phyloP scores from a whole-genome alignment of 345 rosid species.

The Eucalyptus sp. region DNA sequence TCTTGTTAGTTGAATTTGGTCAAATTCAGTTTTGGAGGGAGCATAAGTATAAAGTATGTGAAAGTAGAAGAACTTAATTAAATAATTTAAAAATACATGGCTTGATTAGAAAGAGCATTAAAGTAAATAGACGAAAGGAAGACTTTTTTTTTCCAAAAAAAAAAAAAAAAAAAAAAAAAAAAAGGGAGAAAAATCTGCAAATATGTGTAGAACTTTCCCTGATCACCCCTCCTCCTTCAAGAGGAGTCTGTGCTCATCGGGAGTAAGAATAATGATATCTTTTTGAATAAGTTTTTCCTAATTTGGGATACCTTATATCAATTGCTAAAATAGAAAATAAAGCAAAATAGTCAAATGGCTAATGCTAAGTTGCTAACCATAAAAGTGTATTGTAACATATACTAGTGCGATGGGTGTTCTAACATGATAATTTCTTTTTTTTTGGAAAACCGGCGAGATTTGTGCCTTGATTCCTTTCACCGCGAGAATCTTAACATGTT shows the following conservation, averaged over 20 bases:
- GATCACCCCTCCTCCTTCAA: background rate
- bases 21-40: background rate
- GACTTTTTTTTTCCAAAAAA: fast-evolving
- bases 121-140: background rate
- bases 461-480: too few relatives aligned
- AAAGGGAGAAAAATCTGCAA: background rate
- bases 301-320: background rate
- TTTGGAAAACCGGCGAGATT: too few relatives aligned
- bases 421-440: too few relatives aligned
- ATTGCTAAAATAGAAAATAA: background rate
- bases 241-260: background rate
- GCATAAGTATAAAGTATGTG: fast-evolving
- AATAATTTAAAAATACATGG: background rate
- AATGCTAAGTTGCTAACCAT: background rate
- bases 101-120: background rate
- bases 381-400: background rate
- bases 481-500: too few relatives aligned
- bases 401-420: too few relatives aligned
- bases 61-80: background rate
- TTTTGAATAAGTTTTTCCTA: fast-evolving
- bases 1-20: background rate
- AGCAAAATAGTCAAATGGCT: background rate
- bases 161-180: too few relatives aligned
- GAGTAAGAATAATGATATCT: background rate
- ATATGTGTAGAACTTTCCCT: background rate